Base-by-base conservation (phyloP, 2,329 filamentous ascomycete species). In the Botrytis byssoidea region DNA sequence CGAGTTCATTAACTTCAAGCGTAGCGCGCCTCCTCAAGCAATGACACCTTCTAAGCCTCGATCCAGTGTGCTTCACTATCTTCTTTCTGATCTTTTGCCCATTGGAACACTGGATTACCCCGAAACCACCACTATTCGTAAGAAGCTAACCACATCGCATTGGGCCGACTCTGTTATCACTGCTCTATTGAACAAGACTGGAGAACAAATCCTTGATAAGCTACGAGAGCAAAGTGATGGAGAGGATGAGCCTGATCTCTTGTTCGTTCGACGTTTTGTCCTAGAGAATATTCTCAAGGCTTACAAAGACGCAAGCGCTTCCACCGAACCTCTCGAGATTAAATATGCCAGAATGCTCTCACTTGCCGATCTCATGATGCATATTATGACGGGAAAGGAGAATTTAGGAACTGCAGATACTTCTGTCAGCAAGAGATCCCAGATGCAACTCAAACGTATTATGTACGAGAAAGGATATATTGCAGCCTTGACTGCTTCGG, bases 401-500 rank as follows among this genome's bases (percentile, higher is more conserved):
- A 92, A 88, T 78, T 87, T 89, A 25, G 85, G 86, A 64, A 83
- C 83, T 76, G 61, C 76, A 8, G 85, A 81, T 75, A 81, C 66
- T 76, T 82, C 70, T 80, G 82, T 75, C 77, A 79, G 74, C 59
- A 78, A 82, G 37, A 85, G 86, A 61, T 95, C 94, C 12, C 92
- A 95, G 76, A 91, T 92, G 78, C 94, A 97, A 80, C 88, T 99
- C 77, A 92, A 93, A 48, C 93, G 94, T 77, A 90, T 98, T 74
- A 99, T 99, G 96, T 98, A 97, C 79, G 96, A 99, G 83, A 99
- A 98, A 84, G 94, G 97, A 73, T 97, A 96, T 81, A 91, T 98
- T 75, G 89, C 93, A 37, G 92, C 95, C 66, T 84, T 99, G 74
- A 98, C 96, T 2, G 89, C 91, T 20, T 97, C 97, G 1, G 95